phyloP scores from a whole-genome alignment of 306 rosid species.

The Pachyrhizus erosus region DNA sequence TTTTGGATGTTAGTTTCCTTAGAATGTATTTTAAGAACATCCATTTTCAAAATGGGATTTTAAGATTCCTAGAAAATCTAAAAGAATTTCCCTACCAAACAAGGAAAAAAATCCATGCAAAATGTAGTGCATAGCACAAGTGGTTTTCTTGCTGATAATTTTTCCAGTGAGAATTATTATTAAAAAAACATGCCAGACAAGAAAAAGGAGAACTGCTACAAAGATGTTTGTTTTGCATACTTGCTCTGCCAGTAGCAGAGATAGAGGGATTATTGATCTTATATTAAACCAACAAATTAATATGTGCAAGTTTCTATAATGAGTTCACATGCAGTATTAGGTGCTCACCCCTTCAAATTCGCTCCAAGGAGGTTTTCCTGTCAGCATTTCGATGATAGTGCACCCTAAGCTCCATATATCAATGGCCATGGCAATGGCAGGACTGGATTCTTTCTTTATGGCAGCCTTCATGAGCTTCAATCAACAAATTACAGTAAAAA shows the following conservation, averaged over 20 bases:
- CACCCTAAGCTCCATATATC: slow-evolving; percentile 99
- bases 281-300: slow-evolving; percentile 7
- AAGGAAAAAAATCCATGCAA: background rate
- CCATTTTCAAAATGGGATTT: background rate
- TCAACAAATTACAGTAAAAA: slow-evolving; percentile 36
- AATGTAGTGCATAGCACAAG: background rate
- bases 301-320: slow-evolving; percentile 9
- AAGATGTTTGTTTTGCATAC: background rate
- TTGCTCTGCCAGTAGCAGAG: background rate
- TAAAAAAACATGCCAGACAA: slow-evolving; percentile 9
- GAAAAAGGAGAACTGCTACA: slow-evolving; percentile 11
- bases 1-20: background rate
- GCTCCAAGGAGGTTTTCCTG: slow-evolving; percentile 96
- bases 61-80: background rate
- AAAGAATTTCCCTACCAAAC: background rate
- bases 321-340: slow-evolving; percentile 36
- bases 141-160: slow-evolving; percentile 1
- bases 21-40: background rate
- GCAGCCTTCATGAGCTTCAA: slow-evolving; percentile 87
- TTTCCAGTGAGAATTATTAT: slow-evolving; percentile 1
- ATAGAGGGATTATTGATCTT: slow-evolving; percentile 22
- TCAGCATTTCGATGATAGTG: slow-evolving; percentile 90
- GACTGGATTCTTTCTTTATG: slow-evolving; percentile 67
- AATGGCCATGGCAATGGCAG: slow-evolving; percentile 78
- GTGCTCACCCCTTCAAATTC: slow-evolving; percentile 78